Conservation (phyloP, 148 eudicot genomes). For the Silene conica region DNA sequence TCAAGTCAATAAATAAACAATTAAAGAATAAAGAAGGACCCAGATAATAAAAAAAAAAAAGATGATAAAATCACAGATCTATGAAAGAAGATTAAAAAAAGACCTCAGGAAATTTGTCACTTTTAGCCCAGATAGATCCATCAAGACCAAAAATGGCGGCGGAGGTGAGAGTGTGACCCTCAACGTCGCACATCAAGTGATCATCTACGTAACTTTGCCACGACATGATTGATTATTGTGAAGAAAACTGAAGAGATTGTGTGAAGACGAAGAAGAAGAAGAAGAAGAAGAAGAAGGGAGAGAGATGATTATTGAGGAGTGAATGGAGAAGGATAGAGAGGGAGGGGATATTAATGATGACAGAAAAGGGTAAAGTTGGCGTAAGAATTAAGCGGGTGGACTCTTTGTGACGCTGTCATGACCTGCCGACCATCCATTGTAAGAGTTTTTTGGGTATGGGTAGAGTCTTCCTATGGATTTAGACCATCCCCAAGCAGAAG, state of each 20-base stretch:
- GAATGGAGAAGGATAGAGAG: background rate
- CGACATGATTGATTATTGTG: slow-evolving; percentile 30
- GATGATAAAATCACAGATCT: background rate
- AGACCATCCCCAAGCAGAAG: too few species aligned
- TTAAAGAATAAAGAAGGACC: background rate
- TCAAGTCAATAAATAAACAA: background rate
- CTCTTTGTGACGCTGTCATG: background rate
- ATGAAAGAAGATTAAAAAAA: background rate
- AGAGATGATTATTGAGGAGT: background rate
- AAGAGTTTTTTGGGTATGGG: too few species aligned
- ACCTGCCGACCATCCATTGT: too few species aligned
- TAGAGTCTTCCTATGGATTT: too few species aligned
- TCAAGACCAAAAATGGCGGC: slow-evolving; percentile 56
- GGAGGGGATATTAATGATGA: background rate
- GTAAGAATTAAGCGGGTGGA: slow-evolving; percentile 23
- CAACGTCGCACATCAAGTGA: slow-evolving; percentile 53
- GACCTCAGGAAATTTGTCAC: slow-evolving; percentile 48
- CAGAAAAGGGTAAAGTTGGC: slow-evolving; percentile 9
- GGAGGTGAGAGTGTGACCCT: slow-evolving; percentile 37
- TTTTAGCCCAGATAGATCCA: slow-evolving; percentile 50
- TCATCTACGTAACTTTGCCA: slow-evolving; percentile 53
- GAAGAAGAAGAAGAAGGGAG: background rate
- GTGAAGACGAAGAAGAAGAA: too few species aligned
- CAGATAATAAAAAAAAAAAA: background rate
- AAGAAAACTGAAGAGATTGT: background rate